Evolutionary conservation across 2,329 filamentous ascomycete species (phyloP), one percentile per base, ranked within the genome.

Genomic region (Alternaria postmessia): DNA sequence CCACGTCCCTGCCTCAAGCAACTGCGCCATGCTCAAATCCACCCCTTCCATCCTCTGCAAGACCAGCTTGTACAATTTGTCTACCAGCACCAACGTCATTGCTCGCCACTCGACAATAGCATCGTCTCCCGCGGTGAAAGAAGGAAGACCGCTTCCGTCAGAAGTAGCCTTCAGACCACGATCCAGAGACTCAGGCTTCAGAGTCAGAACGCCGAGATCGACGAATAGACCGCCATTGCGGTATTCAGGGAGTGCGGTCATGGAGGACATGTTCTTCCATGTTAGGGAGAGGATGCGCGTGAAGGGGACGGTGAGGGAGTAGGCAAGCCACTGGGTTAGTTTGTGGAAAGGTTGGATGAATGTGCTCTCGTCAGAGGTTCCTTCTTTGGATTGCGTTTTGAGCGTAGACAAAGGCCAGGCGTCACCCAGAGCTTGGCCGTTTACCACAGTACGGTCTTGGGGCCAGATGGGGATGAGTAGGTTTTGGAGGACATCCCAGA

Each of bases 1-100:
- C 94, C 94, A 98, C 72, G 92, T 96, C 34, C 94, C 94, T 6
- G 94, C 94, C 79, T 98, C 94, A 9, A 98, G 83, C 80, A 98
- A 86, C 79, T 98, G 94, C 12, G 93, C 88, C 70, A 98, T 81
- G 26, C 84, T 91, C 75, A 98, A 80, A 59, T 84, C 82, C 64
- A 94, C 88, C 34, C 87, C 82, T 3, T 90, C 91, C 16, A 84
- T 84, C 9, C 96, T 81, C 59, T 86, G 87, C 55, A 97, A 76
- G 63, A 92, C 89, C 62, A 91, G 87, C 2, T 82, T 81, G 24
- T 91, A 82, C 24, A 93, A 81, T 66, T 89, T 85, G 74, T 93
- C 90, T 36, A 93, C 78, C 69, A 92, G 88, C 4, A 89, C 89
- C 4, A 93, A 86, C 0, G 90, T 93, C 52, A 88, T 85, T 36